A percentile compares a stretch with the other conserved stretches of the same genome.
Evolutionary conservation across 768 basidiomycete species (phyloP).

Genomic region (Mycena crocata): DNA sequence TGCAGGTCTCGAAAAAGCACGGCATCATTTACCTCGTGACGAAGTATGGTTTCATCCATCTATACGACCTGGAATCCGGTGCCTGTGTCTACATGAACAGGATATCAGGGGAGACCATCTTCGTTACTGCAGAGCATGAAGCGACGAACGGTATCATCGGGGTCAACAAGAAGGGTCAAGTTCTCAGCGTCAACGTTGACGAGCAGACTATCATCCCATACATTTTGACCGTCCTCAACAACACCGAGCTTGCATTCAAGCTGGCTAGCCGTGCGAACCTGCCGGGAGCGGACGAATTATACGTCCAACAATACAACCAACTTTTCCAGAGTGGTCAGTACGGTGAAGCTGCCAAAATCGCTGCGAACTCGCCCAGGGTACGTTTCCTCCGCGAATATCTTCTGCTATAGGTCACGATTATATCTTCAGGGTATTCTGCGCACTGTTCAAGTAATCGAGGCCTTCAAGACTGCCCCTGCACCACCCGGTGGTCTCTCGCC

Average conservation of each 20-base stretch:
- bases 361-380: constrained; percentile 95
- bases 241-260: constrained; percentile 98
- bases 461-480: constrained; percentile 96
- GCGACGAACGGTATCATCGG: constrained; percentile 95
- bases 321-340: constrained; percentile 91
- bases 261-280: constrained; percentile 95
- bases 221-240: constrained; percentile 92
- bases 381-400: constrained; percentile 32
- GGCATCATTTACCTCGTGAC: constrained; percentile 98
- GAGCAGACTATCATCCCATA: constrained; percentile 97
- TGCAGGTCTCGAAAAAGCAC: constrained; percentile 98
- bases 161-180: constrained; percentile 99
- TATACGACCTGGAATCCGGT: constrained; percentile 97
- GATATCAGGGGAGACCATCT: constrained; percentile 99
- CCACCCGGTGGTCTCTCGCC: constrained; percentile 92
- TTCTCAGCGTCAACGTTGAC: constrained; percentile 95
- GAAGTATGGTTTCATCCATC: constrained; percentile 99
- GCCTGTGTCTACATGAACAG: constrained; percentile 99
- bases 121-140: constrained; percentile 97
- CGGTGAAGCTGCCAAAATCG: constrained; percentile 95
- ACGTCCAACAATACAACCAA: constrained; percentile 93
- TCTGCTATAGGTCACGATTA: background rate
- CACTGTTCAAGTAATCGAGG: constrained; percentile 94
- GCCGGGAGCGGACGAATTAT: constrained; percentile 97
- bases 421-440: constrained; percentile 85